These are phyloP conservation scores for Torulaspora franciscae DNA, from an alignment of 805 yeast species.

Conservation along the genomic window DNA sequence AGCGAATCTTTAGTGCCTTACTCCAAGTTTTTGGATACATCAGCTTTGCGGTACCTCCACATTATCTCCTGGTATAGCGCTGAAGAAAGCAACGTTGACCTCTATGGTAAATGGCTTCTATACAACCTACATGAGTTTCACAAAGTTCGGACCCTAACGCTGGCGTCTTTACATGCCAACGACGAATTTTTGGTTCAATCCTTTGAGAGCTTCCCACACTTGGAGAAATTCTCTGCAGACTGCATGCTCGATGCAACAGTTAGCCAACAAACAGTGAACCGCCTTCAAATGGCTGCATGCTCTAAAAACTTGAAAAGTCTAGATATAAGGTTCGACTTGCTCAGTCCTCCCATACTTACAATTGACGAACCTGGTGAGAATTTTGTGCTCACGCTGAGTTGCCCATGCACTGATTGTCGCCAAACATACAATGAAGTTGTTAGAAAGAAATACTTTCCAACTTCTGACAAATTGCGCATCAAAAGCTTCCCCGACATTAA, in stretches of 20 bases:
- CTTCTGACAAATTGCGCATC: constrained; percentile 22
- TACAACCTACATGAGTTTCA: constrained; percentile 32
- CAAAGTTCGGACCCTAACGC: constrained; percentile 32
- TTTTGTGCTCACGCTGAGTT: constrained; percentile 20
- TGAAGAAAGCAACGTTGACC: constrained; percentile 16
- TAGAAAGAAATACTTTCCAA: constrained; percentile 31
- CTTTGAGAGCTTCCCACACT: constrained; percentile 20
- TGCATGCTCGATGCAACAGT: constrained; percentile 30
- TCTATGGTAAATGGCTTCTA: constrained; percentile 27
- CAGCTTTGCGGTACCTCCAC: constrained; percentile 30
- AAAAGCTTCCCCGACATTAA: constrained; percentile 23
- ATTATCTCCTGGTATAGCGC: constrained; percentile 39
- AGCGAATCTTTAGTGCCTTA: constrained; percentile 17
- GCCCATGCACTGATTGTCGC: constrained; percentile 29
- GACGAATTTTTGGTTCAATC: constrained; percentile 26
- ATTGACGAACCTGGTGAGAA: constrained; percentile 23
- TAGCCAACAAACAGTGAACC: constrained; percentile 18
- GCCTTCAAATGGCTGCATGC: constrained; percentile 25
- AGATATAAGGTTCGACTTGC: constrained; percentile 31
- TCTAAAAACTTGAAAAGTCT: constrained; percentile 29
- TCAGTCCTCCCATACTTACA: constrained; percentile 22
- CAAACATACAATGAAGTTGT: constrained; percentile 29
- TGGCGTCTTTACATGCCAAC: constrained; percentile 33
- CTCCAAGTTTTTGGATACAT: constrained; percentile 33
- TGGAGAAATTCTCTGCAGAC: constrained; percentile 36